Base-by-base conservation (phyloP, 73 alveolate species). In the Paramecium sexaurelia region DNA sequence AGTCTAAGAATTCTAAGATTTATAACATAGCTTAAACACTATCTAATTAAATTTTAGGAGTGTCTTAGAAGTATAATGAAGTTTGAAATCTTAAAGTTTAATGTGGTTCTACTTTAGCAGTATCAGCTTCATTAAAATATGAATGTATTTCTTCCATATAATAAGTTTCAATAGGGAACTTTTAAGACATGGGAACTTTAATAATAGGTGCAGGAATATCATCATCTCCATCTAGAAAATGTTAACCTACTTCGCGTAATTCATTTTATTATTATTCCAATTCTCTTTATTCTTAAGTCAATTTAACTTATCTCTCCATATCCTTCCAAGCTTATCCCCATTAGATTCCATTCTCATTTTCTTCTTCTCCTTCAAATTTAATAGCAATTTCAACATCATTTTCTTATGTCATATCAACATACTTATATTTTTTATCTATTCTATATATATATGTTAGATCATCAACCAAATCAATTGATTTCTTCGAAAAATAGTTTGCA, bases 401-500 rank as follows among this genome's bases (percentile, higher is more conserved):
- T 41, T 78, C 75, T 19, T 45, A 20, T 78, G 27, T 43, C 45
- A 78, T 24, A 2, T 26, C 39, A 6, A 8, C 17, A 15, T 22
- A 8, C 7, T 20, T 61, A 39, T 27, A 86, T 36, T 86, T 75
- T 7, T 68, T 20, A 37, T 75, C 61, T 43, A 61, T 88, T 41
- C 55, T 29, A 6, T 67, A 29, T 10, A 43, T 35, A 27, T 88
- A 68, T n/a, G 39, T 69, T 57, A 75, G 84, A 40, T 91, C 67
- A 45, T 68, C 92, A 40, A 91, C 88, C 3, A 37, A 29, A 9
- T 84, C 55, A n/a, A 94, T 93, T 19, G 95, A 89, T 13, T 78
- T 24, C 32, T 85, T 84, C 5, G 99, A 93, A 71, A 96, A 97
- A 87, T 97, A 97, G 69, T 97, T 95, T 17, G 97, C 91, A 83